phyloP scores from a whole-genome alignment of 1,139 yeast genomes.

The Pichia sp. region DNA sequence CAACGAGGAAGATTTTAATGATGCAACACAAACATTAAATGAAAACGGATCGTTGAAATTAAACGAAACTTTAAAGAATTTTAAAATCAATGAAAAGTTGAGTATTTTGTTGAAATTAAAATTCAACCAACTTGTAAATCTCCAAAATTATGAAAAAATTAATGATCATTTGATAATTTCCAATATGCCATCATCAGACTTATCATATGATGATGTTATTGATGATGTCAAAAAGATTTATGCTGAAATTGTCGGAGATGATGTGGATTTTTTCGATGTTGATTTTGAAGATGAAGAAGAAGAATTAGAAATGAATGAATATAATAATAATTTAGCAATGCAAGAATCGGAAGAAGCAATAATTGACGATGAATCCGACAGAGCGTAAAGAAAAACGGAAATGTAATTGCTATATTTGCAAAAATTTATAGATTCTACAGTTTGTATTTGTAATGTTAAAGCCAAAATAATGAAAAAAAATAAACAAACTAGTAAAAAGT shows the following conservation, averaged over 20 bases:
- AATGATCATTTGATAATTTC: conserved; percentile 46
- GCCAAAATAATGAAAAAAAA: too few relatives aligned
- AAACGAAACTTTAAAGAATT: conserved; percentile 76
- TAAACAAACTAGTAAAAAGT: too few relatives aligned
- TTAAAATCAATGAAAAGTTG: conserved; percentile 59
- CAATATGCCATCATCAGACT: conserved; percentile 71
- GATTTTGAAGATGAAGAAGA: conserved; percentile 95
- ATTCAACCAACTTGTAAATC: conserved; percentile 61
- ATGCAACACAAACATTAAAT: conserved; percentile 8
- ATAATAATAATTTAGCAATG: conserved; percentile 9
- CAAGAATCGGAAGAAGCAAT: conserved; percentile 1
- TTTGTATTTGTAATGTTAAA: too few relatives aligned
- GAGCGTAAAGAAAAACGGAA: background rate
- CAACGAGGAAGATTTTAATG: conserved; percentile 40
- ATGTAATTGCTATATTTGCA: background rate
- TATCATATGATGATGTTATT: conserved; percentile 84
- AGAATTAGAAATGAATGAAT: conserved; percentile 19
- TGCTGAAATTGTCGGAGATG: conserved; percentile 76
- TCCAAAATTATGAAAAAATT: conserved; percentile 12
- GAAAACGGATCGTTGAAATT: conserved; percentile 52
- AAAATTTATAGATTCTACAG: too few relatives aligned
- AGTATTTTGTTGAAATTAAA: conserved; percentile 73
- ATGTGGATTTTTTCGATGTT: conserved; percentile 91
- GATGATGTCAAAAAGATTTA: conserved; percentile 74
- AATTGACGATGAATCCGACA: background rate